A percentile compares a stretch with the other conserved stretches of the same genome.
Conservation (phyloP, 1,139 yeast species). For the Zygosaccharomyces sapae region DNA sequence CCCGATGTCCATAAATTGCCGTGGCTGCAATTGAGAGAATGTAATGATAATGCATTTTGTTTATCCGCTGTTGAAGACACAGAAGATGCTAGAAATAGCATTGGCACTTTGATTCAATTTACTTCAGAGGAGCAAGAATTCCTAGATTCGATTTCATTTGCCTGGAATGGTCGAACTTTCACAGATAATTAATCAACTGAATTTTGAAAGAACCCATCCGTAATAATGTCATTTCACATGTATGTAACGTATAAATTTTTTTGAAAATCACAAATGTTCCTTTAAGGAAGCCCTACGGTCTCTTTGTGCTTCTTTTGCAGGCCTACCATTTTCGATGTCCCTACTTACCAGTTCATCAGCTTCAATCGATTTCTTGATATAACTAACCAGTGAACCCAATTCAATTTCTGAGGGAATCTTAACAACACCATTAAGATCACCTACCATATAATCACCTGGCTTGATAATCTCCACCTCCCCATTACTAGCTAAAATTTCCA, state of each 20-base stretch:
- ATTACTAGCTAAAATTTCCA: constrained; percentile 45
- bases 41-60: constrained; percentile 33
- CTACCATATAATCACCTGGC: constrained; percentile 70
- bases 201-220: not conserved
- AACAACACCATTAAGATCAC: constrained; percentile 78
- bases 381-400: constrained; percentile 39
- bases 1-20: constrained; percentile 26
- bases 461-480: constrained; percentile 40
- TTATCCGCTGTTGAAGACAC: constrained; percentile 20
- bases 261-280: constrained; percentile 8
- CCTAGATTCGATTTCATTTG: constrained; percentile 2
- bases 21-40: constrained; percentile 33
- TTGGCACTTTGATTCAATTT: not conserved
- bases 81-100: constrained; percentile 2
- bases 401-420: constrained; percentile 44
- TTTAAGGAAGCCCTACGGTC: constrained; percentile 42
- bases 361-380: constrained; percentile 61
- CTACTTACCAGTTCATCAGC: constrained; percentile 77
- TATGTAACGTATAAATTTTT: not conserved
- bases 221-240: not conserved
- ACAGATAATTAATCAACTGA: not conserved
- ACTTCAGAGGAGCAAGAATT: constrained; percentile 1
- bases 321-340: constrained; percentile 63
- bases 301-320: constrained; percentile 66
- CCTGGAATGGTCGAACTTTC: constrained; percentile 1